phyloP scores from a whole-genome alignment of 345 rosid species.

The Adansonia digitata region DNA sequence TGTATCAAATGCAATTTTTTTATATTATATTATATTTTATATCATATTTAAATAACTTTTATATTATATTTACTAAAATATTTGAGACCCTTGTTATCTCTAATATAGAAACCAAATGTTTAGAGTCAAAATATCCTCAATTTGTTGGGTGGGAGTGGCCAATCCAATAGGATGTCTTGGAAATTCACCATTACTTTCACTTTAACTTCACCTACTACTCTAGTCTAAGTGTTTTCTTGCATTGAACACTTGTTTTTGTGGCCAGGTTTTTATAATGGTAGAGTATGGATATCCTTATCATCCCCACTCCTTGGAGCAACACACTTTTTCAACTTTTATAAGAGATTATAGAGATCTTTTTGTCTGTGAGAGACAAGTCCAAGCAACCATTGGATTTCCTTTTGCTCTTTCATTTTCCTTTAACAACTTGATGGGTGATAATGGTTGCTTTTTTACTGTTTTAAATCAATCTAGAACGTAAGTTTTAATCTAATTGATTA shows the following conservation, averaged over 20 bases:
- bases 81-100: too few relatives aligned
- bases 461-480: background rate
- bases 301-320: constrained; percentile 5
- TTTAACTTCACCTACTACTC: background rate
- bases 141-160: background rate
- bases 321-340: background rate
- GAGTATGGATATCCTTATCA: constrained; percentile 10
- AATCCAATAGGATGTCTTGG: background rate
- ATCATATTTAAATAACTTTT: too few relatives aligned
- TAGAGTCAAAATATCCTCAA: background rate
- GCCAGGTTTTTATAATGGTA: background rate
- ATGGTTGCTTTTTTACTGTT: background rate
- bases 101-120: too few relatives aligned
- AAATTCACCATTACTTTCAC: background rate
- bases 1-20: too few relatives aligned
- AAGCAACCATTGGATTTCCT: background rate
- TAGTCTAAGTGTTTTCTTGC: background rate
- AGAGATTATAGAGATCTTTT: background rate
- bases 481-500: too few relatives aligned
- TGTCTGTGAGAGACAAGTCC: background rate
- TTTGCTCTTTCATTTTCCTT: background rate
- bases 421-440: background rate
- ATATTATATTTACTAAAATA: too few relatives aligned
- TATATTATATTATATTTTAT: too few relatives aligned
- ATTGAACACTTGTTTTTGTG: background rate